phyloP scores from a whole-genome alignment of 345 rosid genomes.

The Eutrema heterophyllum region DNA sequence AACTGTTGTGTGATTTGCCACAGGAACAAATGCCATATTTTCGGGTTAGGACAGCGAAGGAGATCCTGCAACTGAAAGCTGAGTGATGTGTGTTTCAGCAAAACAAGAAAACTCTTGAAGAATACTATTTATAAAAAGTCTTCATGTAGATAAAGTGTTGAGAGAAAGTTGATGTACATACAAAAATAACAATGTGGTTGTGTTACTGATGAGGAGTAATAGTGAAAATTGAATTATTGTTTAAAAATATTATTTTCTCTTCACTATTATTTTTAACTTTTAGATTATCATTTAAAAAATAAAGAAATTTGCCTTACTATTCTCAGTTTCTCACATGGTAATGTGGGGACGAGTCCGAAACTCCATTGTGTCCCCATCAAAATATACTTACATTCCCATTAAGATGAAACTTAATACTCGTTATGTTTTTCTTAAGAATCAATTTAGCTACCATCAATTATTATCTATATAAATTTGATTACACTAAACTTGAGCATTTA shows the following conservation, averaged over 20 bases:
- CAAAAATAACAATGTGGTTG: not conserved
- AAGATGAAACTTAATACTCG: too few species aligned
- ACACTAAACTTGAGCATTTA: not conserved
- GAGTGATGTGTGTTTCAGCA: slow-evolving; percentile 39
- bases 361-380: slow-evolving; percentile 16
- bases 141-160: slow-evolving; percentile 16
- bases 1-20: not conserved
- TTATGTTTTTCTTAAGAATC: not conserved
- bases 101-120: not conserved
- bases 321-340: slow-evolving; percentile 20
- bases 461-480: not conserved
- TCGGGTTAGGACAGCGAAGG: slow-evolving; percentile 80
- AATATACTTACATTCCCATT: not conserved
- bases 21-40: slow-evolving; percentile 94
- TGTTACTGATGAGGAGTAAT: not conserved
- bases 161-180: slow-evolving; percentile 3
- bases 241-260: not conserved
- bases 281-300: too few species aligned
- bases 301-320: not conserved
- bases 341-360: slow-evolving; percentile 19
- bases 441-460: not conserved
- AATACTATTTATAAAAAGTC: not conserved
- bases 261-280: not conserved
- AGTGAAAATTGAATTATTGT: not conserved
- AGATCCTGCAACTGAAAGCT: slow-evolving; percentile 81